Percentiles rank a stretch among this genome's conserved stretches.
Evolutionary conservation across 495 filamentous ascomycete species (phyloP).

Genomic region (Aspergillus cristatus): DNA sequence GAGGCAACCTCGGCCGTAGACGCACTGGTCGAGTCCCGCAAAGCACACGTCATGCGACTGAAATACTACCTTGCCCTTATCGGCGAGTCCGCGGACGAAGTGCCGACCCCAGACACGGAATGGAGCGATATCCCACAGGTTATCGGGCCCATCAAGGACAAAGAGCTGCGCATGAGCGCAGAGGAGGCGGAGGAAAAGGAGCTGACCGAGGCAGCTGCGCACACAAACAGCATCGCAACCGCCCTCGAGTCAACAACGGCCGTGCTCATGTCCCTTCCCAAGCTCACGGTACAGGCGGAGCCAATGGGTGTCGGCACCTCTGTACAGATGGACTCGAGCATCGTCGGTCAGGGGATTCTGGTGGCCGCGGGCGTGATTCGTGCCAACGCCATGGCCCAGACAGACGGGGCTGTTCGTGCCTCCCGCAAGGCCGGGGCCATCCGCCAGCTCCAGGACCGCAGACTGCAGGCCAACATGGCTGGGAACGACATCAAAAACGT

Average conservation of each 20-base stretch:
- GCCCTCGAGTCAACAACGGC: no score
- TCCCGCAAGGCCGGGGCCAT: conserved; percentile 1
- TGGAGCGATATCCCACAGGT: conserved; percentile 8
- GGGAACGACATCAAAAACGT: conserved; percentile 21
- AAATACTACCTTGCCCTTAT: conserved; percentile 8
- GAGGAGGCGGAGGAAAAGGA: conserved; percentile 3
- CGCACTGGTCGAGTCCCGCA: conserved; percentile 7
- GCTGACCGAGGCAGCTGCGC: neutral
- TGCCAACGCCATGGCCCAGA: no score
- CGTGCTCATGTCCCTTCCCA: neutral
- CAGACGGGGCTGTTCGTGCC: no score
- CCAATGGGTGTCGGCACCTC: conserved; percentile 4
- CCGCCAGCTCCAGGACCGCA: conserved; percentile 18
- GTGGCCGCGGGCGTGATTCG: no score
- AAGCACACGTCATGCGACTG: conserved; percentile 2
- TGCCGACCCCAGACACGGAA: conserved; percentile 2
- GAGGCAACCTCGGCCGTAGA: conserved; percentile 10
- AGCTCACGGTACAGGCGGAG: neutral
- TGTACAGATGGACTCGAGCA: neutral
- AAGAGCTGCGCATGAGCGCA: conserved; percentile 3
- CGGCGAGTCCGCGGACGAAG: no score
- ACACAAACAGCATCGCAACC: no score
- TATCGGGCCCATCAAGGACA: neutral
- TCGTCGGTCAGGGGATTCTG: no score
- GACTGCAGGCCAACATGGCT: conserved; percentile 14